These are phyloP conservation scores for Blastocystis sp. DNA, from an alignment of 352 stramenopile species.

Conservation along the genomic window DNA sequence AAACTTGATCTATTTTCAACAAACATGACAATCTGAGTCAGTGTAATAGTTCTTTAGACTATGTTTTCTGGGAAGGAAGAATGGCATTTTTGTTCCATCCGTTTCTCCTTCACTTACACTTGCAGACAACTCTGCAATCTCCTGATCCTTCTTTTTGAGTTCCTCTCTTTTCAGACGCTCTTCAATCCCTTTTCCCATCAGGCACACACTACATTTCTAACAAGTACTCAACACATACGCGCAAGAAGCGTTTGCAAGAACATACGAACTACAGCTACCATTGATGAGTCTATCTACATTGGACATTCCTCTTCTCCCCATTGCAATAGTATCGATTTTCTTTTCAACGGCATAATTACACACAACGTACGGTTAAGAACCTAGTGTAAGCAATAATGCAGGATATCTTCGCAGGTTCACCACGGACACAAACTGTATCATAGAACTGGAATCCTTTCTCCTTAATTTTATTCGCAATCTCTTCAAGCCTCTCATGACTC, in stretches of 20 bases:
- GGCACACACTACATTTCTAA: slow-evolving; percentile 28
- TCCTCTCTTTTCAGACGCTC: slow-evolving; percentile 15
- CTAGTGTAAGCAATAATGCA: not conserved
- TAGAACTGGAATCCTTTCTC: slow-evolving; percentile 49
- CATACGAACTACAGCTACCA: slow-evolving; percentile 8
- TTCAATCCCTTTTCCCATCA: slow-evolving; percentile 46
- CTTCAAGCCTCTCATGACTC: slow-evolving; percentile 3
- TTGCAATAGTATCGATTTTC: slow-evolving; percentile 54
- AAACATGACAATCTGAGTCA: slow-evolving; percentile 14
- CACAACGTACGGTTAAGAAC: slow-evolving; percentile 7
- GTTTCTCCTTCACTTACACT: slow-evolving; percentile 1
- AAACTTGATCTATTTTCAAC: not conserved
- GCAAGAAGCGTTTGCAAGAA: slow-evolving; percentile 56
- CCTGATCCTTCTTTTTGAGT: not conserved
- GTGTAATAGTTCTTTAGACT: slow-evolving; percentile 51
- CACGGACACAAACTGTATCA: not conserved
- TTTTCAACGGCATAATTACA: slow-evolving; percentile 24
- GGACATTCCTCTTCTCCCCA: slow-evolving; percentile 60
- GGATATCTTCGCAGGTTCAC: slow-evolving; percentile 57
- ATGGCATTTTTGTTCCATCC: slow-evolving; percentile 44
- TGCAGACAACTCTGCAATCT: not conserved
- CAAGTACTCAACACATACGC: slow-evolving; percentile 6
- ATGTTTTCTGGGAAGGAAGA: slow-evolving; percentile 49
- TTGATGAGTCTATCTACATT: slow-evolving; percentile 44
- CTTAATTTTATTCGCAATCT: slow-evolving; percentile 7